These are phyloP conservation scores for Solanum chiquidenum DNA, from an alignment of 257 asterid genomes.

Conservation along the genomic window DNA sequence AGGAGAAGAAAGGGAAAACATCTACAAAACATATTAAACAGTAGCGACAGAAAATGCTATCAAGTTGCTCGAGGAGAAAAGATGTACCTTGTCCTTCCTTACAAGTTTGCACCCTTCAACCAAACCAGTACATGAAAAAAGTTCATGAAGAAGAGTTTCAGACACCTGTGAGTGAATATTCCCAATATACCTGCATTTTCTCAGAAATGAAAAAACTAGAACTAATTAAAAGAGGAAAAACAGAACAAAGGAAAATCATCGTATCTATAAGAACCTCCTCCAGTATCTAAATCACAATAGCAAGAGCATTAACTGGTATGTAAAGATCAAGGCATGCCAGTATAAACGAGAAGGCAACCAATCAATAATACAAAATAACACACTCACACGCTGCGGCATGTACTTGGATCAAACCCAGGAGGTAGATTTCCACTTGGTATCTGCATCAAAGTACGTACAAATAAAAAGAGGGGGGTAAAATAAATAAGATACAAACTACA, in stretches of 20 bases:
- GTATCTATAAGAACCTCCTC: neutral
- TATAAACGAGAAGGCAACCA: neutral
- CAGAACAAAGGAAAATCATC: neutral
- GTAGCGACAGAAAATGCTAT: neutral
- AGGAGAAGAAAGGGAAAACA: neutral
- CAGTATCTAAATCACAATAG: neutral
- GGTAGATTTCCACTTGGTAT: conserved; percentile 97
- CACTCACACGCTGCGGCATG: conserved; percentile 99
- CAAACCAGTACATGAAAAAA: conserved; percentile 75
- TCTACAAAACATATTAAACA: neutral
- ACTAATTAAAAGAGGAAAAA: neutral
- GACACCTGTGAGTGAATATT: conserved; percentile 79
- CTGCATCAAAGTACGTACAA: conserved; percentile 42
- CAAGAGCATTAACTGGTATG: neutral
- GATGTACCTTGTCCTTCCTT: conserved; percentile 77
- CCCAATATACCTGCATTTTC: conserved; percentile 86
- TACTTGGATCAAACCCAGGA: conserved; percentile 95
- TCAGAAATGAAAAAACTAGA: conserved; percentile 12
- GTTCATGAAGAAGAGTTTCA: conserved; percentile 87
- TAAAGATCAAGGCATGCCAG: neutral
- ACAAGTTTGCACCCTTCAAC: conserved; percentile 86
- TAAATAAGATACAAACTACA: neutral
- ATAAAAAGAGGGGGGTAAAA: neutral
- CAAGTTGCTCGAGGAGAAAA: neutral
- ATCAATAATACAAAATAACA: conserved; percentile 15